Base-by-base conservation (phyloP, 2,329 filamentous ascomycete genomes). In the Endoconidiophora laricicola region DNA sequence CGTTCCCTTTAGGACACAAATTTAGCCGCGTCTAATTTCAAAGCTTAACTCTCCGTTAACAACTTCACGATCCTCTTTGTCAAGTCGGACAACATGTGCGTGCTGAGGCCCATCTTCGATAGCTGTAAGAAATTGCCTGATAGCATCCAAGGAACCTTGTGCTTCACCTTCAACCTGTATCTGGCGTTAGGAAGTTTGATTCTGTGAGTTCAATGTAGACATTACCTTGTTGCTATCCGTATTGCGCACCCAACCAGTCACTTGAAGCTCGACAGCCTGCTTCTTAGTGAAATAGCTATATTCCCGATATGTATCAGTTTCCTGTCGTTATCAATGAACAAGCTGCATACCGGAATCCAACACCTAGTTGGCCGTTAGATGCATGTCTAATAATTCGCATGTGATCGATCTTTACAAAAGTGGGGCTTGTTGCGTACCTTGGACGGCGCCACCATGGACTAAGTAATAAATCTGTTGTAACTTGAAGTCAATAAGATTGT, bases 131-230 rank as follows among this genome's bases (percentile, higher is more conserved):
- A 95, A 82, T 50, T 78, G 74, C 48, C 78, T 65, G 23, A 96
- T 62, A 2, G 72, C 65, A 0, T 77, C 72, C 1, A 79, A 71
- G 2, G 74, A 70, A 26, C 86, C 88, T 62, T 96, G 90, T 4
- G 81, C 87, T 66, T 95, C 88, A 23, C 90, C 90, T 60, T 86
- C 78, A 44, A 96, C 88, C 86, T 94, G 44, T 58, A 64, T 48
- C n/a, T 10, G 23, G 18, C 18, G 22, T 20, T 50, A 12, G 6
- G 39, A 23, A 23, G 48, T 16, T 14, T 24, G 33, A 6, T 36
- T n/a, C 5, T 44, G 42, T 12, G 16, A 22, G 16, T 44, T n/a
- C 22, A 23, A 46, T 6, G 10, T n/a, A 9, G 4, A 26, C 57
- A 40, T 33, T 56, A 72, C 76, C 64, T 76, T 78, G 55, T 72